Evolutionary conservation across 192 early-diverging fungal genomes (phyloP).

Genomic region (Rhizoclosmatium globosum): DNA sequence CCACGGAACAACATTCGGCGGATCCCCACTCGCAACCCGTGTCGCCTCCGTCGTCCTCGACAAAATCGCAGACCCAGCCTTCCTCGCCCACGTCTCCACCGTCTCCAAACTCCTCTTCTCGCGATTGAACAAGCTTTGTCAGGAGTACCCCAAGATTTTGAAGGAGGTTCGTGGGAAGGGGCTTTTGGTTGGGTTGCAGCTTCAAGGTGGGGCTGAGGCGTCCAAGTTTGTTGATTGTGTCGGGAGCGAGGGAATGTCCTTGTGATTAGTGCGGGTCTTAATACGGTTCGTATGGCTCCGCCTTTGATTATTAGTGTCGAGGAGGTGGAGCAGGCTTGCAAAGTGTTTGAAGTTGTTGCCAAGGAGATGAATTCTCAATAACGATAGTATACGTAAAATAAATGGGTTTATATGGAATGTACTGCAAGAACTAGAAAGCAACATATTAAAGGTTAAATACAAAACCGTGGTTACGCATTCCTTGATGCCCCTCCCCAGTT

Average conservation of each 20-base stretch:
- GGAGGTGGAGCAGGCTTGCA: conserved; percentile 79
- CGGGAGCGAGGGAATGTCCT: conserved; percentile 83
- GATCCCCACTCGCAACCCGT: conserved; percentile 88
- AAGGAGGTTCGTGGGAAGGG: conserved; percentile 86
- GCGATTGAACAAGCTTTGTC: conserved; percentile 44
- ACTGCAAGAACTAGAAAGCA: no score
- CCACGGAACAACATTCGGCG: conserved; percentile 99
- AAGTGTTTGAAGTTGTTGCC: conserved; percentile 75
- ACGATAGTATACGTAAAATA: no score
- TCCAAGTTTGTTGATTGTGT: conserved; percentile 74
- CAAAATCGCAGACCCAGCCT: conserved; percentile 73
- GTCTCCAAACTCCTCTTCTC: conserved; percentile 72
- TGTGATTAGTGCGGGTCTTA: conserved; percentile 84
- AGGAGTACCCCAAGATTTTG: conserved; percentile 58
- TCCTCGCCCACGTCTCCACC: conserved; percentile 74
- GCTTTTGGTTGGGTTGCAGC: conserved; percentile 85
- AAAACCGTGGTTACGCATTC: neutral
- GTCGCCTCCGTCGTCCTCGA: conserved; percentile 80
- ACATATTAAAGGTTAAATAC: no score
- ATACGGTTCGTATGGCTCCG: conserved; percentile 93
- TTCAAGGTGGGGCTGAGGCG: conserved; percentile 44
- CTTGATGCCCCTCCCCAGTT: neutral
- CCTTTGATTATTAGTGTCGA: conserved; percentile 82
- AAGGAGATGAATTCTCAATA: conserved; percentile 30
- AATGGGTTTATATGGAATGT: no score